Base-by-base conservation (phyloP, 1,139 yeast genomes). In the Hyphopichia pseudoburtonii region DNA sequence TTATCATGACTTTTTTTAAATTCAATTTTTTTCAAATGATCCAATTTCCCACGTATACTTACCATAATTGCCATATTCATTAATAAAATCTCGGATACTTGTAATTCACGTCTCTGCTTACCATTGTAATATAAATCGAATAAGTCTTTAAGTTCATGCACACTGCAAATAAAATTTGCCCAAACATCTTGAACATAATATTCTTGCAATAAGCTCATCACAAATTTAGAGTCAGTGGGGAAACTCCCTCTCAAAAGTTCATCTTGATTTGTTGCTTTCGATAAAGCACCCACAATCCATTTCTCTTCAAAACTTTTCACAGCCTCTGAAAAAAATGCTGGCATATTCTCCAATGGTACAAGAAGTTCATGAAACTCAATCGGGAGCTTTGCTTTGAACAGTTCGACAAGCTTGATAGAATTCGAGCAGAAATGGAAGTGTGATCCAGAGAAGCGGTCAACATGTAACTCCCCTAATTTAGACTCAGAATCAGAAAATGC, bases 131-230 rank as follows among this genome's bases (percentile, higher is more conserved):
- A 35, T 1, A 36, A 18, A 2, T 40, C 46, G 30, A 51, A 40
- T 16, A 51, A 32, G 16, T 44, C 34, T 12, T 41, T 36, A 4
- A 47, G 40, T 6, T 34, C 45, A 11, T 45, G 40, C n/a, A 43
- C 35, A 18, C 49, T 49, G 17, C 17, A 48, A 30, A 19, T 41
- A 38, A 21, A 30, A 28, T 18, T 33, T 6, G 34, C 40, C 19
- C 33, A 19, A 17, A 26, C 28, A 8, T 30, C 25, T 23, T 27
- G 19, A 15, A n/a, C 17, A 14, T 30, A 30, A 17, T 19, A n/a
- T 5, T 19, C 5, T n/a, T 21, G 19, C 5, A 30, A 8, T 10
- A 30, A 21, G 6, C 21, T 17, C 17, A 15, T 18, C 4, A 30
- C 30, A 16, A 17, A 14, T 16, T 17, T 16, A 15, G 8, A 28